A percentile compares a stretch with the other conserved stretches of the same genome.
Evolutionary conservation across 2,329 filamentous ascomycete species (phyloP).

Genomic region (Colletotrichum higginsianum): DNA sequence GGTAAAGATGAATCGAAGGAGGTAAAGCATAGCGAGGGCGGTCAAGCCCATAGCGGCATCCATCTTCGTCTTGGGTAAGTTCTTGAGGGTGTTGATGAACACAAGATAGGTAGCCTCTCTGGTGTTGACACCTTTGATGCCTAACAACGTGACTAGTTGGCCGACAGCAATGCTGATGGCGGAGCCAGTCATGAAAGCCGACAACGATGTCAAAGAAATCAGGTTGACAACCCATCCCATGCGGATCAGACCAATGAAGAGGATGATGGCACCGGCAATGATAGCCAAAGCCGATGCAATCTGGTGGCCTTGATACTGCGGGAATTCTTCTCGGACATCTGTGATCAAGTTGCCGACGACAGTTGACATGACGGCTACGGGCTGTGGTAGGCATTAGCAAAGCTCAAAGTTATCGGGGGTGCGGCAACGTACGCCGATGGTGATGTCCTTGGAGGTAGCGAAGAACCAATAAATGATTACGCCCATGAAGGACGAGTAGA

Average conservation of each 20-base stretch:
- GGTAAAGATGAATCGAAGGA: slow-evolving; percentile 78
- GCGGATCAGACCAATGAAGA: slow-evolving; percentile 83
- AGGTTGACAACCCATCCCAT: slow-evolving; percentile 93
- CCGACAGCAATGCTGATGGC: slow-evolving; percentile 90
- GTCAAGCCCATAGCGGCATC: slow-evolving; percentile 93
- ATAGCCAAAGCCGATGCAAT: slow-evolving; percentile 86
- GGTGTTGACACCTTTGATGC: slow-evolving; percentile 81
- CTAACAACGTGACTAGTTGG: slow-evolving; percentile 87
- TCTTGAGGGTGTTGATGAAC: slow-evolving; percentile 85
- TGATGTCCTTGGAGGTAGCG: slow-evolving; percentile 98
- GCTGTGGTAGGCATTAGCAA: slow-evolving; percentile 62
- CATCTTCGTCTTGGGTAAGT: slow-evolving; percentile 76
- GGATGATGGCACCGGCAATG: slow-evolving; percentile 82
- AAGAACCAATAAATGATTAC: slow-evolving; percentile 98
- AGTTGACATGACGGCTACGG: slow-evolving; percentile 95
- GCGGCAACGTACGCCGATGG: slow-evolving; percentile 81
- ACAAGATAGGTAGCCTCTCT: slow-evolving; percentile 85
- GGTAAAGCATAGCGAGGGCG: slow-evolving; percentile 82
- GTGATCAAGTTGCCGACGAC: slow-evolving; percentile 87
- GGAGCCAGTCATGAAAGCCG: slow-evolving; percentile 97
- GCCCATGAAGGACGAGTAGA: slow-evolving; percentile 97
- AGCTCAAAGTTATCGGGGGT: neutral
- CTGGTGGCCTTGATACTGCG: slow-evolving; percentile 72
- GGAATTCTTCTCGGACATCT: slow-evolving; percentile 70
- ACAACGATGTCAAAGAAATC: slow-evolving; percentile 91